A percentile compares a stretch with the other conserved stretches of the same genome.
Evolutionary conservation across 1,284 basidiomycete genomes (phyloP).

Genomic region (Ustilago hordei): DNA sequence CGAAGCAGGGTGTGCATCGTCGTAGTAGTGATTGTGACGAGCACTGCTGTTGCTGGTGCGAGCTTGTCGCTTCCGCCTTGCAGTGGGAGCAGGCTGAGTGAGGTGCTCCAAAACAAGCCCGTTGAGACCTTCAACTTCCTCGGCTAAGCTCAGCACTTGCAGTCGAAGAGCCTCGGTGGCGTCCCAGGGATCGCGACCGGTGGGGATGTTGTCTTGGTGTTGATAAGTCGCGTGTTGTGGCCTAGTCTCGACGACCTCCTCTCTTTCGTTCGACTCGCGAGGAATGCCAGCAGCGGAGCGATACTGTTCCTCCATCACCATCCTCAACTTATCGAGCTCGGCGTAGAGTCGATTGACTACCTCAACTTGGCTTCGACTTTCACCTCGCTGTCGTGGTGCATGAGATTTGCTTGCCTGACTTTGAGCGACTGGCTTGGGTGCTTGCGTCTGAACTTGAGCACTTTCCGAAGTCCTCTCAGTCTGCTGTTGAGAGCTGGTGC

Average conservation of each 20-base stretch:
- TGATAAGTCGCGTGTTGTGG: slow-evolving; percentile 21
- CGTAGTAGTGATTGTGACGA: slow-evolving; percentile 13
- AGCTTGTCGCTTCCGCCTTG: slow-evolving; percentile 10
- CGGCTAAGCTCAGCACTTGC: slow-evolving; percentile 40
- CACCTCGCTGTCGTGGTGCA: slow-evolving; percentile 10
- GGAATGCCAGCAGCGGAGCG: slow-evolving; percentile 17
- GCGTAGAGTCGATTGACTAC: slow-evolving; percentile 45
- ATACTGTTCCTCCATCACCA: slow-evolving; percentile 48
- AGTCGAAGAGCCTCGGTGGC: slow-evolving; percentile 45
- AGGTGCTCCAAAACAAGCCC: slow-evolving; percentile 43
- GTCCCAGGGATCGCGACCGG: slow-evolving; percentile 45
- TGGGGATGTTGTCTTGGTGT: slow-evolving; percentile 30
- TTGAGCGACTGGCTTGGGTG: not conserved
- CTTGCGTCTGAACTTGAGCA: not conserved
- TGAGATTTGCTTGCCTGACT: not conserved
- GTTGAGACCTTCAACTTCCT: slow-evolving; percentile 48
- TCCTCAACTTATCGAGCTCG: slow-evolving; percentile 43
- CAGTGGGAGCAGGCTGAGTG: not conserved
- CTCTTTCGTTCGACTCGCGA: not conserved
- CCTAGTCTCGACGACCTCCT: not conserved
- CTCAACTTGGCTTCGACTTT: slow-evolving; percentile 33
- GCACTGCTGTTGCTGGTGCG: slow-evolving; percentile 8
- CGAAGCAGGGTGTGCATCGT: slow-evolving; percentile 35
- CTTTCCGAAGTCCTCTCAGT: not conserved
- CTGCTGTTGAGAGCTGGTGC: slow-evolving; percentile 2